phyloP scores from a whole-genome alignment of 768 basidiomycete species.

The Pulveroboletus frians region DNA sequence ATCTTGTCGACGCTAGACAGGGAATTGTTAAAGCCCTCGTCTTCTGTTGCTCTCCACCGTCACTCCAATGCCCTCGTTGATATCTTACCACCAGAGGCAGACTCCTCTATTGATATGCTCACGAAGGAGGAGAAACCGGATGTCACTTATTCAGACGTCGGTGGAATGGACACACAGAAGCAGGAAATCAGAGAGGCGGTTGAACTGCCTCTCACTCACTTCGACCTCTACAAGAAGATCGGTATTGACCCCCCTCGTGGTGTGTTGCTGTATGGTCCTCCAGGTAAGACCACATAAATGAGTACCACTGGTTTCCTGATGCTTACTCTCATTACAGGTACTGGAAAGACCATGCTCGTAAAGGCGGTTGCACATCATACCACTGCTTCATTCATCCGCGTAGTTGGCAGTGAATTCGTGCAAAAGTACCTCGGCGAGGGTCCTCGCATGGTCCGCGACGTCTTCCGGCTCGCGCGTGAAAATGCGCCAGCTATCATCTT shows the following conservation, averaged over 20 bases:
- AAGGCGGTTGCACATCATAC: constrained; percentile 99
- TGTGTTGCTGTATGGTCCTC: constrained; percentile 94
- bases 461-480: constrained; percentile 95
- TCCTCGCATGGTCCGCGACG: constrained; percentile 99
- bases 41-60: constrained; percentile 96
- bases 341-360: constrained; percentile 99
- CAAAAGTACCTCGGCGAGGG: constrained; percentile 99
- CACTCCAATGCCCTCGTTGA: constrained; percentile 99
- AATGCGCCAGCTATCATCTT: constrained; percentile 98
- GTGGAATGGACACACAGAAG: constrained; percentile 96
- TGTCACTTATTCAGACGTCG: constrained; percentile 89
- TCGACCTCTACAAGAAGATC: constrained; percentile 98
- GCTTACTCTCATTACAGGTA: constrained; percentile 51
- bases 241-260: constrained; percentile 98
- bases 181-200: constrained; percentile 99
- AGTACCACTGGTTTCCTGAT: neutral
- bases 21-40: constrained; percentile 94
- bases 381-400: constrained; percentile 95
- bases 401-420: constrained; percentile 97
- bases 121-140: constrained; percentile 93
- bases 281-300: constrained; percentile 51
- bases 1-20: constrained; percentile 96
- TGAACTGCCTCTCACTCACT: constrained; percentile 93
- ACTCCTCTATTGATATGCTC: constrained; percentile 94
- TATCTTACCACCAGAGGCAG: constrained; percentile 96